Evolutionary conservation across 2,329 filamentous ascomycete genomes (phyloP).

Genomic region (Neofusicoccum umdonicola): DNA sequence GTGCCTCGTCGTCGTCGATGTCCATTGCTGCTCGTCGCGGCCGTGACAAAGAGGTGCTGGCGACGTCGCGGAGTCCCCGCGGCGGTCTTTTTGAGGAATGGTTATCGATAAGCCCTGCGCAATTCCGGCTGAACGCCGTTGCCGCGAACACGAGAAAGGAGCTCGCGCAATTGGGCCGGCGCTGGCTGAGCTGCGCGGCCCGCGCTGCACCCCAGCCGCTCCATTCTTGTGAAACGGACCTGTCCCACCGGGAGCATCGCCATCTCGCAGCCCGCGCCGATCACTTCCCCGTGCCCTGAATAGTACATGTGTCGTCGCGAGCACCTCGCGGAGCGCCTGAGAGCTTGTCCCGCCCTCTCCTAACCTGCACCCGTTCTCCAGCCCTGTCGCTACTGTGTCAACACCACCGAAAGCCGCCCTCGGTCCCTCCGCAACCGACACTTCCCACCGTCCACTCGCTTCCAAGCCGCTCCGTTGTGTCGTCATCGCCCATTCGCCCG

Average conservation of each 20-base stretch:
- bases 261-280: slow-evolving; percentile 9
- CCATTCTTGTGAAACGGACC: slow-evolving; percentile 7
- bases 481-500: slow-evolving; percentile 26
- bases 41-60: not conserved
- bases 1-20: slow-evolving; percentile 58
- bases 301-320: slow-evolving; percentile 1
- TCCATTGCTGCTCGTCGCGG: slow-evolving; percentile 19
- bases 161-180: not conserved
- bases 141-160: not conserved
- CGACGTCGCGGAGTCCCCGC: not conserved
- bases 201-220: slow-evolving; percentile 6
- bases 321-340: not conserved
- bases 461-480: not conserved
- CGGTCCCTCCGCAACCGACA: not conserved
- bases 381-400: slow-evolving; percentile 11
- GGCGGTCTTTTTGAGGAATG: not conserved
- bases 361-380: not conserved
- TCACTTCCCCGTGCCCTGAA: slow-evolving; percentile 11
- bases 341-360: slow-evolving; percentile 10
- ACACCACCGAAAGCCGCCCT: not conserved
- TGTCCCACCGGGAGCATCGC: not conserved
- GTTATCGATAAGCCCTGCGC: slow-evolving; percentile 12
- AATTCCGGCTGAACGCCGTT: slow-evolving; percentile 5
- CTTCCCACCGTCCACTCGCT: slow-evolving; percentile 14
- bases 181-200: not conserved